phyloP scores from a whole-genome alignment of 2,329 filamentous ascomycete species.

The Pseudocercospora pini-densiflorae region DNA sequence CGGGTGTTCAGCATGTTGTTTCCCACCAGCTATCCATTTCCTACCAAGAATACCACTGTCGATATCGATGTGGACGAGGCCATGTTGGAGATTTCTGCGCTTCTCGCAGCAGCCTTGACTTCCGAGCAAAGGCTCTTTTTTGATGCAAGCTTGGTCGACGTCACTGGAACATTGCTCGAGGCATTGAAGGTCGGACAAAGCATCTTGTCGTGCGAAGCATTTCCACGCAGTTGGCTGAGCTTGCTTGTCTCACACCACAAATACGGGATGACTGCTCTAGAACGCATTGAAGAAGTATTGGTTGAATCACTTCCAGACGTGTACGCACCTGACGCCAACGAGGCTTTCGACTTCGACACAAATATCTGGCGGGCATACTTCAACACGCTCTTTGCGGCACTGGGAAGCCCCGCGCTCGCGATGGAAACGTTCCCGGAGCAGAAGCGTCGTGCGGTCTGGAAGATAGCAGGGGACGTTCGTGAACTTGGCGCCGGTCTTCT shows the following conservation, averaged over 20 bases:
- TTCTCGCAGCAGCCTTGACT: constrained; percentile 68
- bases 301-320: constrained; percentile 83
- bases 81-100: constrained; percentile 83
- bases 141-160: constrained; percentile 62
- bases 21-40: constrained; percentile 87
- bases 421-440: constrained; percentile 97
- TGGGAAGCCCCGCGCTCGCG: constrained; percentile 85
- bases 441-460: constrained; percentile 95
- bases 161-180: constrained; percentile 75
- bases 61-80: constrained; percentile 68
- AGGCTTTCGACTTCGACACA: constrained; percentile 73
- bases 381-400: constrained; percentile 82
- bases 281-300: constrained; percentile 79
- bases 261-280: constrained; percentile 82
- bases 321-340: constrained; percentile 74
- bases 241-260: constrained; percentile 68
- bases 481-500: constrained; percentile 88
- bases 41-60: constrained; percentile 67
- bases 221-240: constrained; percentile 88
- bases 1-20: constrained; percentile 82
- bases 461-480: constrained; percentile 94
- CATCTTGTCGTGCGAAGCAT: constrained; percentile 85
- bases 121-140: constrained; percentile 38
- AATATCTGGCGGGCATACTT: constrained; percentile 96
- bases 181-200: constrained; percentile 85